A percentile compares a stretch with the other conserved stretches of the same genome.
phyloP scores from a whole-genome alignment of 2,329 filamentous ascomycete genomes.

The Coniella vitis region DNA sequence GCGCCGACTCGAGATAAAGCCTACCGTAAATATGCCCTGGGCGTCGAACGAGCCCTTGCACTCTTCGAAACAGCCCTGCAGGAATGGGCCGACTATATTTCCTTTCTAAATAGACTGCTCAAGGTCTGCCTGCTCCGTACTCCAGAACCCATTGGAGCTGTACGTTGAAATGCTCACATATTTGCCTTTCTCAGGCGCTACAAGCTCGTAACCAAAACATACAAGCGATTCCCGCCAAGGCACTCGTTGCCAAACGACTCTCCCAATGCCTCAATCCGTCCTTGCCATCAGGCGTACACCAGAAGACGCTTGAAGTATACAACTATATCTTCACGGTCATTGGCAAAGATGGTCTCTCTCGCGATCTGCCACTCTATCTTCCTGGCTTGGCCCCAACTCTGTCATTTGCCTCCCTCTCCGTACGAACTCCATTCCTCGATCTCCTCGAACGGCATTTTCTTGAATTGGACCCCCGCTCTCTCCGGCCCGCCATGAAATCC shows the following conservation, averaged over 20 bases:
- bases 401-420: constrained; percentile 89
- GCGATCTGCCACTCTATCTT: constrained; percentile 79
- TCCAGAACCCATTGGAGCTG: background rate
- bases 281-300: constrained; percentile 91
- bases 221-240: constrained; percentile 71
- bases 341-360: constrained; percentile 70
- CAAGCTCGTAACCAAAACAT: constrained; percentile 74
- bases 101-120: constrained; percentile 81
- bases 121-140: constrained; percentile 51
- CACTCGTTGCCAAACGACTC: constrained; percentile 78
- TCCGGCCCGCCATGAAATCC: constrained; percentile 85
- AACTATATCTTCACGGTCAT: constrained; percentile 81
- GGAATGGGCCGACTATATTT: constrained; percentile 99
- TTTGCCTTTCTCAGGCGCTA: constrained; percentile 57
- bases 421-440: constrained; percentile 77
- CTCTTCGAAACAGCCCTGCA: constrained; percentile 90
- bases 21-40: constrained; percentile 83
- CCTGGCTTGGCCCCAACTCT: constrained; percentile 84
- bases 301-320: constrained; percentile 94
- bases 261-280: constrained; percentile 93
- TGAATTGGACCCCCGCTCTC: constrained; percentile 58
- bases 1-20: constrained; percentile 53
- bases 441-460: constrained; percentile 78
- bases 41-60: constrained; percentile 78
- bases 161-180: constrained; percentile 21